Conservation (phyloP, 1,139 yeast species). For the Blastobotrys illinoisensis region DNA sequence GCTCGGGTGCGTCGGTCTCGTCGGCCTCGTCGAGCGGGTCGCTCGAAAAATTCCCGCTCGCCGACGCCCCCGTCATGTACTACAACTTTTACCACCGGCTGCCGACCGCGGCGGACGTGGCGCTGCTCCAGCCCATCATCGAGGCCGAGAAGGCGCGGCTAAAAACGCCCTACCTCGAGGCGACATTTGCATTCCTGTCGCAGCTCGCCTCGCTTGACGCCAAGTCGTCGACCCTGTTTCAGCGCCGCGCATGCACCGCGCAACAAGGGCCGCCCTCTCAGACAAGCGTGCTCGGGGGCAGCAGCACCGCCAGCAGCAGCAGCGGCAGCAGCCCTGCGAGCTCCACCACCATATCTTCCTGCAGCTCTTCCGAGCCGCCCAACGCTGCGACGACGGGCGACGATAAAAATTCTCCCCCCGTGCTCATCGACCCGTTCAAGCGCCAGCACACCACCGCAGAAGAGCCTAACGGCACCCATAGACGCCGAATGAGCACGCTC, state of each 20-base stretch:
- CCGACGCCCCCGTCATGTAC: slow-evolving; percentile 38
- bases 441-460: not conserved
- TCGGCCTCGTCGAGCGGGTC: slow-evolving; percentile 8
- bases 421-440: not conserved
- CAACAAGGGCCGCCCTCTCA: not conserved
- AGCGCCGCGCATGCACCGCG: slow-evolving; percentile 1
- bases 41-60: slow-evolving; percentile 10
- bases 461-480: not conserved
- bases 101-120: slow-evolving; percentile 61
- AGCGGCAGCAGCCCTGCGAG: not conserved
- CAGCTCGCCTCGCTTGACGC: slow-evolving; percentile 38
- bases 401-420: not conserved
- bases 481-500: slow-evolving; percentile 8
- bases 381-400: no score
- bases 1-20: slow-evolving; percentile 14
- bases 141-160: slow-evolving; percentile 81
- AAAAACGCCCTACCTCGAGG: slow-evolving; percentile 85
- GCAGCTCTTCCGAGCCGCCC: not conserved
- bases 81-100: slow-evolving; percentile 54
- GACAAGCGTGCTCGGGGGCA: not conserved
- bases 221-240: slow-evolving; percentile 4
- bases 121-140: slow-evolving; percentile 77
- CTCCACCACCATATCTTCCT: not conserved
- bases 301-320: not conserved
- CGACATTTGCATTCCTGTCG: slow-evolving; percentile 72